Base-by-base conservation (phyloP, 768 basidiomycete genomes). In the Daedaleopsis nitida region DNA sequence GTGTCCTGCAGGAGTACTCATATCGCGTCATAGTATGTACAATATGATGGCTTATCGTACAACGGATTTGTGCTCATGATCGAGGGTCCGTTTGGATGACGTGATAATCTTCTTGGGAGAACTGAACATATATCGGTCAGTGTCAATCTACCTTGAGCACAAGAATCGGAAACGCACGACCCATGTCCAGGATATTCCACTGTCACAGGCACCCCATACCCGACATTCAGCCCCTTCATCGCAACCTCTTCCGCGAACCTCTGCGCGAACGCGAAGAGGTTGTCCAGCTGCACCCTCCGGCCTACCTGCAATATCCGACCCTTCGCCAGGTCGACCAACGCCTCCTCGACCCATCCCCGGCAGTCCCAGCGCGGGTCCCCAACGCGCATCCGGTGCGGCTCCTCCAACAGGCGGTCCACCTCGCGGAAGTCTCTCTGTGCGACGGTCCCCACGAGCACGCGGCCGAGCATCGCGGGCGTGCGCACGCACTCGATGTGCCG, bases 381-480 rank as follows among this genome's bases (percentile, higher is more conserved):
- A 19, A 34, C 39, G 14, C 52, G n/a, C 39, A 65, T 13, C 17
- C 21, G 42, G 14, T 52, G 23, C 14, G 43, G 49, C n/a, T 63
- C 57, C 12, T 19, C 49, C 19, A 64, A 52, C 42, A 55, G 14
- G 19, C 44, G 38, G 12, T 60, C 59, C 13, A 57, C 38, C 34
- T 12, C 17, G n/a, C 3, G 10, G 32, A 51, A 7, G 42, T 57
- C 43, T 12, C 32, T 3, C 35, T 21, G 54, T 27, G 60, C 59
- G 42, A 65, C 37, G 52, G 54, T 58, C 48, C 59, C 59, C 21
- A 65, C 27, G 52, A 54, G 23, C 19, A 65, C 32, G 48, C 64
- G 59, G 10, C 59, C 64, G 47, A 65, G 52, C 64, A 65, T 60
- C 45, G 53, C 42, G 19, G 56, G 56, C n/a, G 64, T 45, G 56